Base-by-base conservation (phyloP, 2,329 filamentous ascomycete species). In the Diaporthe vexans region DNA sequence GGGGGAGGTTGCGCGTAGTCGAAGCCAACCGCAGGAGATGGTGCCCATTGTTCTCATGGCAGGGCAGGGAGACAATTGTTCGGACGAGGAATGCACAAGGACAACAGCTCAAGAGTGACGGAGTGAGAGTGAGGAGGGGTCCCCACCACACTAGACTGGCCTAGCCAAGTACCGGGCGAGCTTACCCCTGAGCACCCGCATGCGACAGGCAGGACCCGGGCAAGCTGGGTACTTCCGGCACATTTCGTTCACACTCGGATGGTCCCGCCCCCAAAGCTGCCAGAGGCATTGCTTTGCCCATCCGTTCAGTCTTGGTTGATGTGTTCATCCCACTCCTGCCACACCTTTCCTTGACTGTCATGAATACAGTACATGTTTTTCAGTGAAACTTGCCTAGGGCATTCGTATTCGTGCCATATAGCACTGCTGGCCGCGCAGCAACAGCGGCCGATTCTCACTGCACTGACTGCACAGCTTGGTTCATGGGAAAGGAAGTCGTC, bases 21-120 rank as follows among this genome's bases (percentile, higher is more conserved):
- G 33, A 54, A 40, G 63, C 63, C 33, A 29, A 48, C 63, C 63
- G 17, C 46, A 54, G 15, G 63, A 40, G 48, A 68, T 54, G n/a
- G n/a, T 46, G 63, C 63, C 63, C 63, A 68, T 68, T 54, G 63
- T 68, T 68, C 48, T 68, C 63, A 68, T 40, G 48, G 63, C 33
- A 40, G 33, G 63, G 63, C 63, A 37, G 21, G 24, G 29, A 19
- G 63, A 54, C 63, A 54, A 37, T 51, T 54, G 63, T 40, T 24
- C 15, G 9, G 63, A 37, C 46, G 63, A 67, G 40, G 11, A 19
- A 26, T 13, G 63, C 33, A 26, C 63, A 40, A 40, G 63, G 46
- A 54, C 46, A 68, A 54, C 46, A 68, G 46, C 40, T 40, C 8
- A 52, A 35, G 33, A 15, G 40, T 63, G 40, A 63, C 48, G 33